phyloP scores from a whole-genome alignment of 176 grass and related monocot species.

The Aechmea fasciata region DNA sequence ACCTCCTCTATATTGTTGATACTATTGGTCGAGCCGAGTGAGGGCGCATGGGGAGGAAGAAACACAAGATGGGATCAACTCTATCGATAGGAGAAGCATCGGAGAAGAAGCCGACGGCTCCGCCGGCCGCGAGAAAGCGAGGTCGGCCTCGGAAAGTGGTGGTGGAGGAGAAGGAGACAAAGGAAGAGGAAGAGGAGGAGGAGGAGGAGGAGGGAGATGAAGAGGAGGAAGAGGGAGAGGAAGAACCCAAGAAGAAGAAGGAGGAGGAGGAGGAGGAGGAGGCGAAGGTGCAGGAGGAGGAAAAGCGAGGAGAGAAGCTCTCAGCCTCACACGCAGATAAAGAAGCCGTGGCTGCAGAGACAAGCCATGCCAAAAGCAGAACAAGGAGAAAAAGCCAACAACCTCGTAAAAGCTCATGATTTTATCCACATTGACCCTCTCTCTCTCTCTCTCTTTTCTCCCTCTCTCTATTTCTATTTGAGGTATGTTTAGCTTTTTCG shows the following conservation, averaged over 20 bases:
- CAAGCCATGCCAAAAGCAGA: slow-evolving; percentile 9
- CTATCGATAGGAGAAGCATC: not conserved
- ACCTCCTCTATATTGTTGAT: too few species aligned
- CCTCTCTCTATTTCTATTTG: not conserved
- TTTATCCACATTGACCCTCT: not conserved
- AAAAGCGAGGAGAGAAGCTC: not conserved
- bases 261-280: not conserved
- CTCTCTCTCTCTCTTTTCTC: not conserved
- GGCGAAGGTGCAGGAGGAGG: not conserved
- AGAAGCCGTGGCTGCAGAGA: not conserved
- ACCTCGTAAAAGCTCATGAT: slow-evolving; percentile 17
- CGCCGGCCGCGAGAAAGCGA: not conserved
- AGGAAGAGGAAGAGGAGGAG: not conserved
- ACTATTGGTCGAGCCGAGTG: too few species aligned
- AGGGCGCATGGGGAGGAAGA: slow-evolving; percentile 9
- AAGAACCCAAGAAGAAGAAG: not conserved
- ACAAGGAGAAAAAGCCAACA: slow-evolving; percentile 19
- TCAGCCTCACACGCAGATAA: not conserved
- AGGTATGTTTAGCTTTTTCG: not conserved
- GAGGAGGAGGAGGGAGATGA: not conserved
- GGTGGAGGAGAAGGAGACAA: not conserved
- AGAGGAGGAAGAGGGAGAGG: not conserved
- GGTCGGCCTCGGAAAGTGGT: slow-evolving; percentile 14
- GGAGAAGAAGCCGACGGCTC: not conserved
- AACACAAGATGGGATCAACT: not conserved